These are phyloP conservation scores for Colletotrichum lupini DNA, from an alignment of 2,329 filamentous ascomycete genomes.

Conservation along the genomic window DNA sequence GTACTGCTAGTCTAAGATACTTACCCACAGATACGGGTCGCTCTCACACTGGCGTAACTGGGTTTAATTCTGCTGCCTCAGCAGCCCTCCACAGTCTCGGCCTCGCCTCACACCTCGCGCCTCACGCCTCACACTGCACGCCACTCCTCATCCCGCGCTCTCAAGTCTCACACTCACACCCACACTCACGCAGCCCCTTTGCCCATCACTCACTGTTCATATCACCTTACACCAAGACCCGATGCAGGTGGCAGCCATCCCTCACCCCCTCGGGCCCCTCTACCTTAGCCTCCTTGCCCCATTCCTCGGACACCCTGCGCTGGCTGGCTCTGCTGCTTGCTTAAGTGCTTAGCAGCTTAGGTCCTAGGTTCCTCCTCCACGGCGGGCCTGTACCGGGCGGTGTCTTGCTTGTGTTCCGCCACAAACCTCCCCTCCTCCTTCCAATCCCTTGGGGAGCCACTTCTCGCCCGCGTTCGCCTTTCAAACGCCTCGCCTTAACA, in stretches of 20 bases:
- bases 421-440: conserved; percentile 13
- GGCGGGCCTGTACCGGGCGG: not conserved
- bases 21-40: conserved; percentile 25
- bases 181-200: not conserved
- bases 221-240: not conserved
- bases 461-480: not conserved
- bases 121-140: not conserved
- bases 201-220: not conserved
- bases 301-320: conserved; percentile 23
- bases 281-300: conserved; percentile 3
- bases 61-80: conserved; percentile 32
- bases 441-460: not conserved
- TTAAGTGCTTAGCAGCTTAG: too few species aligned
- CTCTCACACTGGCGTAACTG: not conserved
- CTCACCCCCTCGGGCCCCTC: conserved; percentile 6
- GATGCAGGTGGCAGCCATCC: not conserved
- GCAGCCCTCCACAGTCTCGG: conserved; percentile 23
- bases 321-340: conserved; percentile 19
- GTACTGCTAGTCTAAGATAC: too few species aligned
- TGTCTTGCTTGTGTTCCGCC: conserved; percentile 29
- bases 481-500: not conserved
- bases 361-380: not conserved
- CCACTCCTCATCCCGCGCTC: too few species aligned
- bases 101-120: conserved; percentile 21
- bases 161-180: too few species aligned